Conservation (phyloP, 805 yeast species). For the Ogataea sp. region DNA sequence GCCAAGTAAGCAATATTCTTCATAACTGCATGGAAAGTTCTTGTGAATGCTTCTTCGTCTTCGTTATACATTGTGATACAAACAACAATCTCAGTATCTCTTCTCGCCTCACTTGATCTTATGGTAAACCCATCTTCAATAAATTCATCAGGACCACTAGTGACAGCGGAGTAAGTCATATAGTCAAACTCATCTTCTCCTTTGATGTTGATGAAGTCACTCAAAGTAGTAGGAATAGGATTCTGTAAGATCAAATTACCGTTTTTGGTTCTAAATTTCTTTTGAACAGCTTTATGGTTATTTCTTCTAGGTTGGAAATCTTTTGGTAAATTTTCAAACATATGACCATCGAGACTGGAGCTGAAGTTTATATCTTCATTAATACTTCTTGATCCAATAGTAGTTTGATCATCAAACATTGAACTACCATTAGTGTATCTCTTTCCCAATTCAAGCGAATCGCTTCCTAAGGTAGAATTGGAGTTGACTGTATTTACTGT, state of each 20-base stretch:
- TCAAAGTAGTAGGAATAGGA: constrained; percentile 86
- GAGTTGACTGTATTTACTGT: background rate
- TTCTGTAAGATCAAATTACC: constrained; percentile 89
- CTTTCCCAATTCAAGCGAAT: constrained; percentile 3
- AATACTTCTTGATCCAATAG: constrained; percentile 6
- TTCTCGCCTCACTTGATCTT: constrained; percentile 75
- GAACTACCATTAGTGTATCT: constrained; percentile 6
- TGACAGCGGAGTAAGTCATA: constrained; percentile 97
- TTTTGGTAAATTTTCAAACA: constrained; percentile 22
- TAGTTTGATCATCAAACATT: constrained; percentile 13
- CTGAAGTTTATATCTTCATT: constrained; percentile 10
- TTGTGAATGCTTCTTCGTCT: constrained; percentile 79
- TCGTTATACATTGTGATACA: constrained; percentile 98
- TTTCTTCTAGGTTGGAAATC: constrained; percentile 30
- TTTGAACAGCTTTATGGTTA: constrained; percentile 28
- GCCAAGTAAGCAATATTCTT: constrained; percentile 84
- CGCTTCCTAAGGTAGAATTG: background rate
- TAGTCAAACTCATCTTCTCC: constrained; percentile 90
- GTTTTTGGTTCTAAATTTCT: constrained; percentile 65
- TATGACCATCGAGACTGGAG: constrained; percentile 21
- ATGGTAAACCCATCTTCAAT: constrained; percentile 73
- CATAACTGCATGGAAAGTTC: constrained; percentile 94
- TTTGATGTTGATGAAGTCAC: constrained; percentile 75
- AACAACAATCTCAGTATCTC: constrained; percentile 87
- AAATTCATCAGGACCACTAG: constrained; percentile 86